These are phyloP conservation scores for Dipteronia sinensis DNA, from an alignment of 345 rosid species.

Conservation along the genomic window DNA sequence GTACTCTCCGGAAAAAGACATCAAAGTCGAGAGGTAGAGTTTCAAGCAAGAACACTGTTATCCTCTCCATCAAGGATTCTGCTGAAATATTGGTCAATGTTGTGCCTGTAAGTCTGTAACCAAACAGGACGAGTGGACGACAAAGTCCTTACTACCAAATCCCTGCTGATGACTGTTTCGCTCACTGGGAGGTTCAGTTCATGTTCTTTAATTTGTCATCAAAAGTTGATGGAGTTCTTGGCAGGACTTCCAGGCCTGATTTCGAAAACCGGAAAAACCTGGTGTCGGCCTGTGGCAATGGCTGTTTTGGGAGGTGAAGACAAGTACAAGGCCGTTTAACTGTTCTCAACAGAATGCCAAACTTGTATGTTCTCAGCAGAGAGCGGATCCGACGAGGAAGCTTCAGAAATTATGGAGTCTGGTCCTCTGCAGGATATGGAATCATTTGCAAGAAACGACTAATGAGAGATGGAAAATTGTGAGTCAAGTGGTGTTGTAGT, in stretches of 20 bases:
- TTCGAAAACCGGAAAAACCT: constrained; percentile 23
- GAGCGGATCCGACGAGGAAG: neutral
- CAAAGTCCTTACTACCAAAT: constrained; percentile 19
- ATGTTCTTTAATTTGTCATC: constrained; percentile 21
- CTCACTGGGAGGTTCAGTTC: constrained; percentile 25
- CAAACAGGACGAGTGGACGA: constrained; percentile 27
- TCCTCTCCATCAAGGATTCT: constrained; percentile 13
- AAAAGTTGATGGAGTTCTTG: constrained; percentile 23
- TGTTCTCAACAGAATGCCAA: constrained; percentile 15
- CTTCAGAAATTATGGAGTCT: neutral
- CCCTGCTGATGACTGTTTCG: constrained; percentile 13
- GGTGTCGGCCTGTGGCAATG: constrained; percentile 32
- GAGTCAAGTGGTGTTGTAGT: too few relatives aligned
- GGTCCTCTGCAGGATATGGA: constrained; percentile 30
- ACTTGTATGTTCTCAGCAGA: constrained; percentile 13
- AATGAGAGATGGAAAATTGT: too few relatives aligned
- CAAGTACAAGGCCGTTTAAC: constrained; percentile 9
- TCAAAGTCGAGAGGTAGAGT: constrained; percentile 34
- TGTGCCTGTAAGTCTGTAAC: constrained; percentile 35
- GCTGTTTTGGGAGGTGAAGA: constrained; percentile 30
- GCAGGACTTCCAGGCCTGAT: constrained; percentile 23
- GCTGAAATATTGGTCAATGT: constrained; percentile 27
- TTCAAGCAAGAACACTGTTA: constrained; percentile 22
- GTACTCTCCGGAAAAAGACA: too few relatives aligned
- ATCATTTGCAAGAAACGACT: constrained; percentile 30